Base-by-base conservation (phyloP, 129 eudicot species). In the Flaveria trinervia region DNA sequence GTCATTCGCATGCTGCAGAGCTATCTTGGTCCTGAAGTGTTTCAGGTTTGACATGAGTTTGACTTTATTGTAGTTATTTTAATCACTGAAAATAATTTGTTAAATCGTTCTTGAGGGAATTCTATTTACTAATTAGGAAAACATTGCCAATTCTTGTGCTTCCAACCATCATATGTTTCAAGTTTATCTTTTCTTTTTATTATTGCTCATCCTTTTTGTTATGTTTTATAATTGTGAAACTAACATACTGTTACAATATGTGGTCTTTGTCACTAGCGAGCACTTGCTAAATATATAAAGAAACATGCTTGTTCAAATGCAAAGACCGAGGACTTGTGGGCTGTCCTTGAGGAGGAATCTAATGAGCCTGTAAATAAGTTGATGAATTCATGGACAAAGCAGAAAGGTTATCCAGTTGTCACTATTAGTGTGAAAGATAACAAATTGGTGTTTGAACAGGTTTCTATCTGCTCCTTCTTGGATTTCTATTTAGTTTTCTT, bases 1-100 rank as follows among this genome's bases (percentile, higher is more conserved):
- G 97, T 95, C 72, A 95, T 95, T 67, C 91, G 99, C 62, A 95
- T 95, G 99, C 79, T 95, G 55, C 97, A 95, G 87, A 95, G 95
- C 86, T 95, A 92, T 82, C 96, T 95, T 52, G 99, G 99, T 12
- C 73, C 96, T 13, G 89, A 92, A 25, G 70, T 83, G 77, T 95
- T 95, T 72, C 99, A 95, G 97, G 99, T 94, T 74, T 69, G 76
- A 54, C 66, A 12, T 65, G 67, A 17, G 36, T 49, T 15, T 73
- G 36, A 46, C 20, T 20, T 70, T 8, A 70, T 59, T 69, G 23
- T 57, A 5, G 17, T 3, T 45, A 28, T 70, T 65, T 60, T 46
- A 65, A 13, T 39, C 30, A 45, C 20, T 61, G 33, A 36, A 13
- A 1, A 71, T n/a, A 65, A 65, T 25, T 28, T 61, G 78, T 46